A percentile compares a stretch with the other conserved stretches of the same genome.
phyloP scores from a whole-genome alignment of 2,329 filamentous ascomycete genomes.

The Aspergillus nomiae region DNA sequence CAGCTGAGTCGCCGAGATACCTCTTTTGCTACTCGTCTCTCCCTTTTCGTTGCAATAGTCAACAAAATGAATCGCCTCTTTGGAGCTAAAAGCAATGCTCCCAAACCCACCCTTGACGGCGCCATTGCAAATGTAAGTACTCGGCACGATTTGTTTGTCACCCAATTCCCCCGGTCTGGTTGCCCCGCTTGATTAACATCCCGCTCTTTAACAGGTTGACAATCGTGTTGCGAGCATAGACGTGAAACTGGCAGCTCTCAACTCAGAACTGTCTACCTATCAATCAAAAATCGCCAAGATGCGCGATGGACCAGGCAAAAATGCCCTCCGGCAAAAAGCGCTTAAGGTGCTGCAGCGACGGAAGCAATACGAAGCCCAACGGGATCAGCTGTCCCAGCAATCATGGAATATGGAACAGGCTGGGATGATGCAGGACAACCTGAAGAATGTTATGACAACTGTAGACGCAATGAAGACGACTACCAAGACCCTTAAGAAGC shows the following conservation, averaged over 20 bases:
- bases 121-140: conserved; percentile 75
- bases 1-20: background rate
- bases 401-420: conserved; percentile 99
- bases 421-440: conserved; percentile 96
- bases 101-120: conserved; percentile 83
- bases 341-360: conserved; percentile 91
- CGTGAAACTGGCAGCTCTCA: conserved; percentile 90
- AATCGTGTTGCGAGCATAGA: conserved; percentile 82
- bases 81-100: conserved; percentile 79
- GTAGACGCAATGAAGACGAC: conserved; percentile 97
- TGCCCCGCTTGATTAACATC: conserved; percentile 9
- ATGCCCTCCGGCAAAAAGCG: conserved; percentile 88
- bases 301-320: conserved; percentile 94
- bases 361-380: conserved; percentile 91
- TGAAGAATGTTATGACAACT: conserved; percentile 98
- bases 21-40: background rate
- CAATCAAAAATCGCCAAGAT: conserved; percentile 86
- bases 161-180: conserved; percentile 1
- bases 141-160: conserved; percentile 15
- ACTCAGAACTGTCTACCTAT: conserved; percentile 85
- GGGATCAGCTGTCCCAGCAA: conserved; percentile 90
- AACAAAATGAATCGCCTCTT: conserved; percentile 90
- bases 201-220: conserved; percentile 62
- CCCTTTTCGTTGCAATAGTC: background rate
- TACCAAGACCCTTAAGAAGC: conserved; percentile 86